Evolutionary conservation across 2,329 filamentous ascomycete species (phyloP).

Genomic region (Fusarium succisae): DNA sequence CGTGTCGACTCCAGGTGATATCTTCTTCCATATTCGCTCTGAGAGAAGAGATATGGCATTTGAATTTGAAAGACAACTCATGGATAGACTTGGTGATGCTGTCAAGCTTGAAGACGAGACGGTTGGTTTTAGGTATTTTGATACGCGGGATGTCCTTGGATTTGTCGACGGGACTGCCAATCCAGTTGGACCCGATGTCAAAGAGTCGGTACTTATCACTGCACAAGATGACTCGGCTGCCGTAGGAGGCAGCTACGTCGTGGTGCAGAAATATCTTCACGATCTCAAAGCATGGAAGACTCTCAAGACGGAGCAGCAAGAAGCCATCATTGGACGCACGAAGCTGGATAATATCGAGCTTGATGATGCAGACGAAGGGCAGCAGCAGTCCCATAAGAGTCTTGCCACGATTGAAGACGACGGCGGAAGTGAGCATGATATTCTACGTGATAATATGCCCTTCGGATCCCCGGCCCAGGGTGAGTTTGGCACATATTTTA

Average conservation of each 20-base stretch:
- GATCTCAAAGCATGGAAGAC: slow-evolving; percentile 58
- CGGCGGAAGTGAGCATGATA: slow-evolving; percentile 59
- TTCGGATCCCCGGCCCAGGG: slow-evolving; percentile 62
- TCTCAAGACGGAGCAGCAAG: slow-evolving; percentile 61
- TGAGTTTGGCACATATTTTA: slow-evolving; percentile 68
- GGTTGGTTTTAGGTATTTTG: slow-evolving; percentile 67
- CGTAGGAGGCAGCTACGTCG: slow-evolving; percentile 64
- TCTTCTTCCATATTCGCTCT: slow-evolving; percentile 67
- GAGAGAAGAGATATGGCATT: slow-evolving; percentile 66
- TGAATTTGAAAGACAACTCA: slow-evolving; percentile 65
- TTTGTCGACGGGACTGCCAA: slow-evolving; percentile 71
- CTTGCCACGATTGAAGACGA: slow-evolving; percentile 63
- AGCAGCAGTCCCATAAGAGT: slow-evolving; percentile 65
- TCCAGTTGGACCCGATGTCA: slow-evolving; percentile 57
- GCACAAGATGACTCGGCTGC: slow-evolving; percentile 51
- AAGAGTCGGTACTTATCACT: slow-evolving; percentile 54
- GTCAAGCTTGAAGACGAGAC: slow-evolving; percentile 63
- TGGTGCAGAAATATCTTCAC: slow-evolving; percentile 68
- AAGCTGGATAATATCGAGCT: slow-evolving; percentile 68
- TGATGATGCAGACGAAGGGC: slow-evolving; percentile 56
- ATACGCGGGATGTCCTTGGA: slow-evolving; percentile 65
- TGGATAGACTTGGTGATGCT: slow-evolving; percentile 57
- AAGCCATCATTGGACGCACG: slow-evolving; percentile 65
- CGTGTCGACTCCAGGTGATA: slow-evolving; percentile 64
- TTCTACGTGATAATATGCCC: slow-evolving; percentile 69